Evolutionary conservation across 805 yeast genomes (phyloP).

Genomic region (Metschnikowia cubensis): DNA sequence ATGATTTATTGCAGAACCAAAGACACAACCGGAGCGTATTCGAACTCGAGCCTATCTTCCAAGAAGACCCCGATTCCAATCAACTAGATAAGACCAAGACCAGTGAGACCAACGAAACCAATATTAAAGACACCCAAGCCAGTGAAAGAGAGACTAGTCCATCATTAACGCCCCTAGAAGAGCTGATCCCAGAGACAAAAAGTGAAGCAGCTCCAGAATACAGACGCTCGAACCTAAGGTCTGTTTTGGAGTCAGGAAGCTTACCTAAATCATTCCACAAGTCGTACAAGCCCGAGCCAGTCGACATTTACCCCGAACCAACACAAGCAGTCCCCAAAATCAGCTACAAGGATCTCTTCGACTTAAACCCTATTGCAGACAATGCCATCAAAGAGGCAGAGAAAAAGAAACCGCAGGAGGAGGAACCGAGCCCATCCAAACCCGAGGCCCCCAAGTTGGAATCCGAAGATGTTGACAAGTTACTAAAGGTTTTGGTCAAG

Average conservation of each 20-base stretch:
- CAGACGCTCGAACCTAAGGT: not conserved
- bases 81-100: not conserved
- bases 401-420: not conserved
- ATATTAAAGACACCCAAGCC: not conserved
- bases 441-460: not conserved
- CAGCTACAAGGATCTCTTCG: slow-evolving; percentile 2
- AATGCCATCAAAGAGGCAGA: not conserved
- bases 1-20: not conserved
- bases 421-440: not conserved
- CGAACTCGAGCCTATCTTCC: not conserved
- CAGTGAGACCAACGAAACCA: not conserved
- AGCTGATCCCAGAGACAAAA: not conserved
- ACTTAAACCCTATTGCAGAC: not conserved
- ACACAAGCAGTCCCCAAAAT: not conserved
- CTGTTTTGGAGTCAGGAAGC: not conserved
- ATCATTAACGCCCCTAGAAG: not conserved
- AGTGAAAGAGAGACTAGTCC: not conserved
- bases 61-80: not conserved
- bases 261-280: not conserved
- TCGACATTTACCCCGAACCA: not conserved
- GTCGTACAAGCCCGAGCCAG: not conserved
- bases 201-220: not conserved
- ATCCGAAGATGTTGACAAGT: not conserved
- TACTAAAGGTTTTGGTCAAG: not conserved
- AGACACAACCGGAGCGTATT: not conserved